Base-by-base conservation (phyloP, 768 basidiomycete genomes). In the Suillus paluster region DNA sequence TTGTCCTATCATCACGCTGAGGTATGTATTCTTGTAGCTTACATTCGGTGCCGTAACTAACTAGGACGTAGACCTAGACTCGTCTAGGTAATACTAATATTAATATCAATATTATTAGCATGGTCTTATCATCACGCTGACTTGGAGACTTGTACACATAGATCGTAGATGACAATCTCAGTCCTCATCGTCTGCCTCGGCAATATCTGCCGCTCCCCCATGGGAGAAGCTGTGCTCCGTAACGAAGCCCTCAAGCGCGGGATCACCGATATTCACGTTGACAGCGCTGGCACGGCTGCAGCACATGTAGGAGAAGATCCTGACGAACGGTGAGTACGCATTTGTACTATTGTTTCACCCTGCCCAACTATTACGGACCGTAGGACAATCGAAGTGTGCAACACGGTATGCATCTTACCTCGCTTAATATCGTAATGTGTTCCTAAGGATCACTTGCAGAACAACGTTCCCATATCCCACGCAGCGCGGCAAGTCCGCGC, bases 171-270 rank as follows among this genome's bases (percentile, higher is more conserved):
- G 69, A 58, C 74, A 33, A 67, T 85, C 65, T 83, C 85, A 58
- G 90, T 89, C 34, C 84, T 94, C 54, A 75, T 93, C 63, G 91
- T 94, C 41, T 94, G 92, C 66, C 75, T 93, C 61, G 91, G 91
- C 14, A 94, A 94, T 71, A 93, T 94, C 62, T 94, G 94, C 71
- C 88, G 95, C 38, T 94, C 92, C 25, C 94, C 95, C 0, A 93
- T 97, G 87, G 95, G 94, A 34, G 93, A 95, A 77, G 95, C 94
- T 2, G 91, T 96, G 25, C 81, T 96, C 34, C 81, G 78, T 63
- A 82, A 92, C 58, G 82, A 86, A 61, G 91, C 90, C 10, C 75
- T 80, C 54, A 82, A 87, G 67, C 86, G 91, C 38, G 86, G 86
- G 14, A 69, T 92, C 44, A 55, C 54, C 25, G 82, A 88, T 54